phyloP scores from a whole-genome alignment of 106 monocot species.

The Platanthera zijinensis region DNA sequence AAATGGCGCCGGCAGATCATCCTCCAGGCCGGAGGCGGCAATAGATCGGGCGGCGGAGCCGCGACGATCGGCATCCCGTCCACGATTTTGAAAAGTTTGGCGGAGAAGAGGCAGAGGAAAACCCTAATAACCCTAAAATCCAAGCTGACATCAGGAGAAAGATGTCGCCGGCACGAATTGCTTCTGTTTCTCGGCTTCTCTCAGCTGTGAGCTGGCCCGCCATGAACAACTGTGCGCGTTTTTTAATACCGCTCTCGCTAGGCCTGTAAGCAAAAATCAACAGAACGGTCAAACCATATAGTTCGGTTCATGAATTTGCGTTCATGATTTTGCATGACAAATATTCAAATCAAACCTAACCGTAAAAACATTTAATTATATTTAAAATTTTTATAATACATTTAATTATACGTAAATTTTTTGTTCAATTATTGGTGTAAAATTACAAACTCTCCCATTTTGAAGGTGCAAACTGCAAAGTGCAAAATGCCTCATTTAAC shows the following conservation, averaged over 20 bases:
- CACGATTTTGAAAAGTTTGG: background rate
- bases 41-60: conserved; percentile 6
- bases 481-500: no score
- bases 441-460: no score
- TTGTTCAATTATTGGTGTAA: no score
- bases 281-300: no score
- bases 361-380: no score
- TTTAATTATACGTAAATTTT: no score
- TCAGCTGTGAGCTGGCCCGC: conserved; percentile 1
- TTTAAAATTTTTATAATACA: no score
- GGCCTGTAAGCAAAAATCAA: no score
- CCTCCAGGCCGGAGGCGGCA: background rate
- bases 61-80: conserved; percentile 7
- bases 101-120: background rate
- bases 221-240: background rate
- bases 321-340: no score
- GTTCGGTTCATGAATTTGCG: no score
- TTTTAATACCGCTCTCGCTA: background rate
- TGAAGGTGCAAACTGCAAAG: no score
- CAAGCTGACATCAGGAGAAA: background rate
- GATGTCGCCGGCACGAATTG: background rate
- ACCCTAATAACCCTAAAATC: conserved; percentile 5
- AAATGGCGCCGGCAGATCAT: conserved; percentile 2
- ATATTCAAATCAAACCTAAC: no score
- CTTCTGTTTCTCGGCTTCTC: background rate